Conservation (phyloP, 2,329 filamentous ascomycete species). For the Neofusicoccum cordaticola region DNA sequence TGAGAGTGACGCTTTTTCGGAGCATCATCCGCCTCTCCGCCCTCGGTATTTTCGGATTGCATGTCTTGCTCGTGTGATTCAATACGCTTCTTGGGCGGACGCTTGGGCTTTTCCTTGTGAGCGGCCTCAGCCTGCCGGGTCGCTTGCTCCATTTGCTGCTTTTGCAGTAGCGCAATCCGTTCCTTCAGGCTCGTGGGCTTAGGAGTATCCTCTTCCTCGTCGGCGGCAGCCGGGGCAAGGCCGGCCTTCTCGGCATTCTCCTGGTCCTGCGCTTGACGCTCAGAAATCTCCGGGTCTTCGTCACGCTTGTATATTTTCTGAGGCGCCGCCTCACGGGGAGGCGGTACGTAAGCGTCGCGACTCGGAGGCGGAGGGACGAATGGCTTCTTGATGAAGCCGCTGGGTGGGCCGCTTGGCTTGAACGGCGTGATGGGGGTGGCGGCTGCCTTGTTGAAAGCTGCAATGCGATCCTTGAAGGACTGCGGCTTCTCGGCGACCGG, state of each 20-base stretch:
- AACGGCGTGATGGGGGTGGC: slow-evolving; percentile 86
- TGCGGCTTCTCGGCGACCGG: slow-evolving; percentile 73
- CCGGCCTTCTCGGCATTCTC: slow-evolving; percentile 69
- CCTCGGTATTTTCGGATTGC: slow-evolving; percentile 22
- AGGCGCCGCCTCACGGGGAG: slow-evolving; percentile 65
- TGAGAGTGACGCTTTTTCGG: slow-evolving; percentile 36
- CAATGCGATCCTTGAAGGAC: slow-evolving; percentile 93
- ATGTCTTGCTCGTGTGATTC: slow-evolving; percentile 43
- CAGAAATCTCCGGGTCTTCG: slow-evolving; percentile 69
- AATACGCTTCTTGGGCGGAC: slow-evolving; percentile 62
- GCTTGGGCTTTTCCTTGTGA: slow-evolving; percentile 83
- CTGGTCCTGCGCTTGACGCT: slow-evolving; percentile 63
- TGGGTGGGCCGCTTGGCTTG: slow-evolving; percentile 68
- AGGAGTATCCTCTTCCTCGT: slow-evolving; percentile 71
- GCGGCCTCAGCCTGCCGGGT: slow-evolving; percentile 73
- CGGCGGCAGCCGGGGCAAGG: slow-evolving; percentile 49
- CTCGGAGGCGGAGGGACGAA: slow-evolving; percentile 95
- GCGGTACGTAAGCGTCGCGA: slow-evolving; percentile 84
- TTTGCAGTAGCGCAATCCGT: slow-evolving; percentile 88
- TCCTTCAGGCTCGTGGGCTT: slow-evolving; percentile 95
- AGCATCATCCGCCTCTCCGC: slow-evolving; percentile 40
- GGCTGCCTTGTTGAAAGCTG: slow-evolving; percentile 89
- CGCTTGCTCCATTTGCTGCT: slow-evolving; percentile 88
- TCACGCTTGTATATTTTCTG: slow-evolving; percentile 80
- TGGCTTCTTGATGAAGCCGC: slow-evolving; percentile 88